phyloP scores from a whole-genome alignment of 768 basidiomycete species.

The Kwoniella dendrophila region DNA sequence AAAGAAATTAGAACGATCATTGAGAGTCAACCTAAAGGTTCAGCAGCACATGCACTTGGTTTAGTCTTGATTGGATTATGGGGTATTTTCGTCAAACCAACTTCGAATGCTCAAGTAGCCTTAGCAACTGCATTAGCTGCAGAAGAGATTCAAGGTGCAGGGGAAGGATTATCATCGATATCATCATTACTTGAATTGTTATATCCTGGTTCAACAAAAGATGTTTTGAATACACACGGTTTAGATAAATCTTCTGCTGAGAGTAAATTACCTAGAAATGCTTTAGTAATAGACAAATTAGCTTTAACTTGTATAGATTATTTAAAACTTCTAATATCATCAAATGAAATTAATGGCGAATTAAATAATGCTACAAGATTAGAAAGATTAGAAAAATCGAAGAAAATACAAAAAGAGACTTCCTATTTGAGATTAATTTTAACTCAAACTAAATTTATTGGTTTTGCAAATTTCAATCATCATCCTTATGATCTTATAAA shows the following conservation, averaged over 20 bases:
- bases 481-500: constrained; percentile 7
- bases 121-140: constrained; percentile 49
- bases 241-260: neutral
- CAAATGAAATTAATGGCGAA: constrained; percentile 14
- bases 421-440: constrained; percentile 39
- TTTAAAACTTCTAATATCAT: constrained; percentile 38
- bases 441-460: constrained; percentile 46
- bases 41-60: constrained; percentile 49
- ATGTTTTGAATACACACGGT: constrained; percentile 2
- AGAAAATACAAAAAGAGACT: constrained; percentile 28
- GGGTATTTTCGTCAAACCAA: constrained; percentile 46
- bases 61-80: constrained; percentile 53
- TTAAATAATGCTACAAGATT: neutral
- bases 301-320: constrained; percentile 52
- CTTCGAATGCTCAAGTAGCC: constrained; percentile 39
- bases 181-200: constrained; percentile 45
- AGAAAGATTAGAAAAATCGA: constrained; percentile 23
- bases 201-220: constrained; percentile 38
- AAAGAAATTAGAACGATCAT: constrained; percentile 44
- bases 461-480: constrained; percentile 16
- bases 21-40: constrained; percentile 37
- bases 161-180: constrained; percentile 35
- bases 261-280: constrained; percentile 22
- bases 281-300: constrained; percentile 47
- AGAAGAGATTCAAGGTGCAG: constrained; percentile 41